Percentiles rank a stretch among this genome's conserved stretches.
Conservation (phyloP, 2,329 filamentous ascomycete genomes). For the Apiospora hydei region DNA sequence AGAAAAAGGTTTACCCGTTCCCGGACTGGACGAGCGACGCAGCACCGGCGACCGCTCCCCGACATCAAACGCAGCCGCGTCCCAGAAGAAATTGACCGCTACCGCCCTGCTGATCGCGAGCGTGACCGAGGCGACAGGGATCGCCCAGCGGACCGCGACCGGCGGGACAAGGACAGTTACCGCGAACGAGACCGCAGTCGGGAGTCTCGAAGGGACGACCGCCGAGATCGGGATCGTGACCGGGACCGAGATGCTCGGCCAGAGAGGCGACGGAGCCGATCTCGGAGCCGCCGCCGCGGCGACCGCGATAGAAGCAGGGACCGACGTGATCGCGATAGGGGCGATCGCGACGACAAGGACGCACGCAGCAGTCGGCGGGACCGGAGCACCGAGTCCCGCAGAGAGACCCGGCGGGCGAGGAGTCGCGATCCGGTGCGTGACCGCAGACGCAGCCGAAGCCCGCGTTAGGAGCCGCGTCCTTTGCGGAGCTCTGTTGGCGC, state of each 20-base stretch:
- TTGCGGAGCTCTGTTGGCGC: neutral
- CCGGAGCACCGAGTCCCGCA: constrained; percentile 29
- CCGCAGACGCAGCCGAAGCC: constrained; percentile 37
- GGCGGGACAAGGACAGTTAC: constrained; percentile 2
- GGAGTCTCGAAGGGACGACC: constrained; percentile 31
- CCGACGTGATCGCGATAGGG: constrained; percentile 43
- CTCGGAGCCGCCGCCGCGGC: constrained; percentile 45
- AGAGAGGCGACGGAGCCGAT: constrained; percentile 35
- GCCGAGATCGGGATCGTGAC: constrained; percentile 36
- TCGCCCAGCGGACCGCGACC: constrained; percentile 22
- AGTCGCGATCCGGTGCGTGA: constrained; percentile 34
- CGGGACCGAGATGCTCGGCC: constrained; percentile 39
- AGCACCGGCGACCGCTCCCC: constrained; percentile 52
- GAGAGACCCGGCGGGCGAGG: constrained; percentile 30
- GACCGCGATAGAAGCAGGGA: constrained; percentile 43
- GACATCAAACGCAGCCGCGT: constrained; percentile 48
- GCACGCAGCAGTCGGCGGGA: constrained; percentile 36
- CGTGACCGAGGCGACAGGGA: constrained; percentile 29
- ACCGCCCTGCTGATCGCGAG: constrained; percentile 26
- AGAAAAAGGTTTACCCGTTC: constrained; percentile 64
- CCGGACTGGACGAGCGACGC: constrained; percentile 63
- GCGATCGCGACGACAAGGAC: constrained; percentile 42
- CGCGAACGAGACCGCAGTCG: constrained; percentile 32
- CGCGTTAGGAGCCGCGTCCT: constrained; percentile 33
- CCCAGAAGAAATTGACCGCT: constrained; percentile 50